phyloP scores from a whole-genome alignment of 148 eudicot species.

The Vaccinium vitisidaea region DNA sequence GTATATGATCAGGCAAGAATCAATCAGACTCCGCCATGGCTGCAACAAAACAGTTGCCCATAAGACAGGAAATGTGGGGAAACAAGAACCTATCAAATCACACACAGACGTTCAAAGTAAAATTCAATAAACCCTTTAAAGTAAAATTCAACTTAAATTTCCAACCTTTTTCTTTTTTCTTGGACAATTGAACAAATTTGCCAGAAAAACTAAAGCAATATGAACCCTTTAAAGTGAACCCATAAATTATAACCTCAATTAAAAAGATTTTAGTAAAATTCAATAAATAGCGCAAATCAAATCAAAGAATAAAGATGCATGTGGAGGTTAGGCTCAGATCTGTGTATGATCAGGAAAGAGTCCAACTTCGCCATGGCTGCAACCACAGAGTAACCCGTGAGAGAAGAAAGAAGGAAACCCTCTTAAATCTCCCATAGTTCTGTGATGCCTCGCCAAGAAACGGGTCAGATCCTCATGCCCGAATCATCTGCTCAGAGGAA shows the following conservation, averaged over 20 bases:
- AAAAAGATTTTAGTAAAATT: too few relatives aligned
- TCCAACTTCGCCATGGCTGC: neutral
- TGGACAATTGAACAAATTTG: too few relatives aligned
- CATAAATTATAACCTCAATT: too few relatives aligned
- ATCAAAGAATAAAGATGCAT: too few relatives aligned
- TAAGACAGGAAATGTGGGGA: neutral
- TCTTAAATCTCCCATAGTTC: neutral
- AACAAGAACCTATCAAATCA: neutral
- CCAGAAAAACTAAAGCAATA: too few relatives aligned
- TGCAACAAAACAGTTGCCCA: neutral
- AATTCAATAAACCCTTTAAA: too few relatives aligned
- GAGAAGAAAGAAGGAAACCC: neutral
- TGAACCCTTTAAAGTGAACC: too few relatives aligned
- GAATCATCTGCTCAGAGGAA: too few relatives aligned
- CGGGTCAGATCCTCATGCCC: too few relatives aligned
- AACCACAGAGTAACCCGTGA: neutral
- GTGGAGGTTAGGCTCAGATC: neutral
- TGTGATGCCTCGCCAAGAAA: neutral
- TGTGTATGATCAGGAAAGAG: slow-evolving; percentile 4
- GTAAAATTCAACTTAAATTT: too few relatives aligned
- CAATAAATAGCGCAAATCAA: too few relatives aligned
- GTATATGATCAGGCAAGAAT: neutral
- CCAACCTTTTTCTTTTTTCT: too few relatives aligned
- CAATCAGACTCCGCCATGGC: neutral
- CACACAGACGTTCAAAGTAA: neutral